phyloP scores from a whole-genome alignment of 768 basidiomycete species.

The Lactarius psammicola region DNA sequence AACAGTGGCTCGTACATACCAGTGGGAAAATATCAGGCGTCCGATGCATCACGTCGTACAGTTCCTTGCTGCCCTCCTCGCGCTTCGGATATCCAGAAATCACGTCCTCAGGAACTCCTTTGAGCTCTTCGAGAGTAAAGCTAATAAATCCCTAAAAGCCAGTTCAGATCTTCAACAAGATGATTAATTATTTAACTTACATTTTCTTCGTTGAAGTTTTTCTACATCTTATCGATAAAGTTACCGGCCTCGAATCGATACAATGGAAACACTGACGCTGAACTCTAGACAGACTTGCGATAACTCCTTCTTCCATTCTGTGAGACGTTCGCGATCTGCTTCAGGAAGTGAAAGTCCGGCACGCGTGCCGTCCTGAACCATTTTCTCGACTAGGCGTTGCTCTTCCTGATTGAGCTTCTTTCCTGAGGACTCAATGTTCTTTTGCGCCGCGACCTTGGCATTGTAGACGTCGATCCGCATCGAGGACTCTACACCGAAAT shows the following conservation, averaged over 20 bases:
- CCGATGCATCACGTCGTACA: constrained; percentile 77
- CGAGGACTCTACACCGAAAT: constrained; percentile 71
- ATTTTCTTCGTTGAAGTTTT: constrained; percentile 89
- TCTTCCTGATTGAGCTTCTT: constrained; percentile 62
- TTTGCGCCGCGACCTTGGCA: constrained; percentile 66
- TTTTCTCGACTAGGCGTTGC: constrained; percentile 75
- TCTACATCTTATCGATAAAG: constrained; percentile 40
- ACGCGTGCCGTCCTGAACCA: constrained; percentile 77
- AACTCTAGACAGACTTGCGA: constrained; percentile 78
- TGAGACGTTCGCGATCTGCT: constrained; percentile 56
- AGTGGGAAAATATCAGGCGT: constrained; percentile 80
- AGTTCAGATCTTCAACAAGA: background rate
- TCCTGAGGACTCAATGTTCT: constrained; percentile 62
- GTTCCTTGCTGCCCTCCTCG: constrained; percentile 52
- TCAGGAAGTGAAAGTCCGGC: constrained; percentile 74
- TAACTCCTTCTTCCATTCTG: constrained; percentile 68
- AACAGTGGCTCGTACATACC: constrained; percentile 40
- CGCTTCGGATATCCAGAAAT: constrained; percentile 73
- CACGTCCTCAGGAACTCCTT: constrained; percentile 78
- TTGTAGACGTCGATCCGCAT: constrained; percentile 82
- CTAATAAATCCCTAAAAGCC: constrained; percentile 51
- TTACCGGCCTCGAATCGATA: background rate
- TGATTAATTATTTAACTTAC: constrained; percentile 38
- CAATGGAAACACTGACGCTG: constrained; percentile 47
- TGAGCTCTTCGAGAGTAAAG: constrained; percentile 71